These are phyloP conservation scores for Backusella australiensis DNA, from an alignment of 192 early-diverging fungal species.

Conservation along the genomic window DNA sequence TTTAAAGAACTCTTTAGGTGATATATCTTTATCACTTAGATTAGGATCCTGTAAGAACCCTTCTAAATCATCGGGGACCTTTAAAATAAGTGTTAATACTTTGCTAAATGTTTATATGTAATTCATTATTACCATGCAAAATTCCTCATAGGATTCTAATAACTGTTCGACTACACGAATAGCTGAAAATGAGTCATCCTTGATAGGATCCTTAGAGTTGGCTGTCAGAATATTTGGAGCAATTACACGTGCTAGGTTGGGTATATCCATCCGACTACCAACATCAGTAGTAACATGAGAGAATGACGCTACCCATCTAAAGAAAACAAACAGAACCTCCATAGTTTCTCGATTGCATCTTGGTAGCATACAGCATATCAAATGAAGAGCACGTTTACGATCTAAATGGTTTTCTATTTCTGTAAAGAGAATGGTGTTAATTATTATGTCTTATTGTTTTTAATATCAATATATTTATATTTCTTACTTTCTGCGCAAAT, in stretches of 20 bases:
- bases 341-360: conserved; percentile 90
- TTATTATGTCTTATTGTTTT: background rate
- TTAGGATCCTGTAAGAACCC: conserved; percentile 27
- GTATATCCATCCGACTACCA: conserved; percentile 91
- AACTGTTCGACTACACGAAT: conserved; percentile 69
- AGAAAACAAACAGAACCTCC: conserved; percentile 86
- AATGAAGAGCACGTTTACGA: conserved; percentile 73
- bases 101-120: background rate
- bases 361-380: conserved; percentile 82
- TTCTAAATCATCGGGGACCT: conserved; percentile 32
- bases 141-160: conserved; percentile 60
- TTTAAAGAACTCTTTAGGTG: conserved; percentile 29
- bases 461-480: background rate
- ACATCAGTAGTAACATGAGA: conserved; percentile 65
- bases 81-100: background rate
- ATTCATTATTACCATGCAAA: conserved; percentile 55
- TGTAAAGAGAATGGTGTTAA: conserved; percentile 14
- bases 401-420: conserved; percentile 49
- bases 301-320: conserved; percentile 82
- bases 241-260: conserved; percentile 91
- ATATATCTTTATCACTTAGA: conserved; percentile 17
- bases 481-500: conserved; percentile 67
- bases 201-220: conserved; percentile 77
- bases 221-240: conserved; percentile 91
- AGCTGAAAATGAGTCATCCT: conserved; percentile 70